Evolutionary conservation across 1,284 basidiomycete genomes (phyloP).

Genomic region (Cryptococcus neoformans): DNA sequence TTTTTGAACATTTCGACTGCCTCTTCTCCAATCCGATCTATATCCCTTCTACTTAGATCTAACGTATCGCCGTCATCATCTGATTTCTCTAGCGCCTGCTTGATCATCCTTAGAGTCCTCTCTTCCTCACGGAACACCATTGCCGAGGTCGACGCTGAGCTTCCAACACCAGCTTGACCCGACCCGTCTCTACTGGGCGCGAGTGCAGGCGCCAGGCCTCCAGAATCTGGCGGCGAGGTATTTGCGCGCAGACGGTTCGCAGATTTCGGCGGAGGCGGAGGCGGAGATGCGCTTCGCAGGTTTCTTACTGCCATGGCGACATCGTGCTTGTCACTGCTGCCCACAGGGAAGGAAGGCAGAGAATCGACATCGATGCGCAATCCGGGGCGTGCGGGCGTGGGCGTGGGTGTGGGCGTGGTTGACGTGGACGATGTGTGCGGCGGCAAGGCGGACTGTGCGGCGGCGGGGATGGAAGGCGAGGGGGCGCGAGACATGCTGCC

Average conservation of each 20-base stretch:
- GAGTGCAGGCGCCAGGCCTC: background rate
- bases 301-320: conserved; percentile 14
- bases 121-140: background rate
- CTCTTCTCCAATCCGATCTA: conserved; percentile 69
- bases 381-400: background rate
- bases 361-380: background rate
- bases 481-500: too few relatives aligned
- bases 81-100: conserved; percentile 64
- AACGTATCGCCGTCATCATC: conserved; percentile 75
- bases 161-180: conserved; percentile 1
- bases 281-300: conserved; percentile 5
- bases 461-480: too few relatives aligned
- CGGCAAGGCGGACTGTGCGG: too few relatives aligned
- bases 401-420: too few relatives aligned
- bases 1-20: conserved; percentile 64
- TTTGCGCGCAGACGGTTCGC: background rate
- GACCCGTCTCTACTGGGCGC: background rate
- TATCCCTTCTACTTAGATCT: conserved; percentile 70
- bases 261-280: background rate
- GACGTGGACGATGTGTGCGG: too few relatives aligned
- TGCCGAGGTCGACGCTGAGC: background rate
- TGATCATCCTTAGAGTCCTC: conserved; percentile 48
- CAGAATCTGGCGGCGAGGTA: background rate
- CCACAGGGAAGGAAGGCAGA: background rate
- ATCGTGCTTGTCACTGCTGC: conserved; percentile 3